Evolutionary conservation across 306 rosid species (phyloP), one percentile per base, ranked within the genome.

Genomic region (Dalbergia oliveri): DNA sequence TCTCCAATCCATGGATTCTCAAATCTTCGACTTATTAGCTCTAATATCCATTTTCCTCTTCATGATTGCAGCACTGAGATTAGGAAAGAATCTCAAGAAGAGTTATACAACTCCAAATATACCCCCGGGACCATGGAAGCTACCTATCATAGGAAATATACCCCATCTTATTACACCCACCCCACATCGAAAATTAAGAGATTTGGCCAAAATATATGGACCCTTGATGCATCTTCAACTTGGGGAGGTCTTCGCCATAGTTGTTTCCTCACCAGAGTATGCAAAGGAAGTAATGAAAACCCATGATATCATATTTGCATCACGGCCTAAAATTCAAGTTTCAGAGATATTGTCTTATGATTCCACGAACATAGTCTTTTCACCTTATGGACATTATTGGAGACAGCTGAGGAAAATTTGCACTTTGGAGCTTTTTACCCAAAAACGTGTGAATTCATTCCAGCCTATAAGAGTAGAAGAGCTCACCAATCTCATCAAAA

Each of bases 261-360:
- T 83, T 9, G 77, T 79, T 50, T 86, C 89, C 0, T 79, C 87
- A 3, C 18, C 87, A 21, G 72, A 76, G 39, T 13, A 15, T 18
- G 83, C 85, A 15, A 65, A 15, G 51, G 87, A 83, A 79, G 79
- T 82, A 3, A 69, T 86, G 82, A 86, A 79, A 54, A 78, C 75
- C 21, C 78, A 85, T 34, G 84, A 79, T 9, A 1, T 51, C 0
- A 18, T 12, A 65, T 81, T 85, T 67, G 56, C 83, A 6, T 72
- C 68, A 14, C 70, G 84, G 79, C 77, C 86, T 15, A 7, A 0
- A 0, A 15, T 66, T 9, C 63, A 74, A 13, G 49, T 67, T 31
- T 0, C 71, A 16, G 6, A 60, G 0, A 60, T 82, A 9, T 0
- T 69, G 12, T 0, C 60, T 26, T 35, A 82, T 49, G 72, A 19